Evolutionary conservation across 352 stramenopile species (phyloP), one percentile per base, ranked within the genome.

Genomic region (Phytophthora parvispora): DNA sequence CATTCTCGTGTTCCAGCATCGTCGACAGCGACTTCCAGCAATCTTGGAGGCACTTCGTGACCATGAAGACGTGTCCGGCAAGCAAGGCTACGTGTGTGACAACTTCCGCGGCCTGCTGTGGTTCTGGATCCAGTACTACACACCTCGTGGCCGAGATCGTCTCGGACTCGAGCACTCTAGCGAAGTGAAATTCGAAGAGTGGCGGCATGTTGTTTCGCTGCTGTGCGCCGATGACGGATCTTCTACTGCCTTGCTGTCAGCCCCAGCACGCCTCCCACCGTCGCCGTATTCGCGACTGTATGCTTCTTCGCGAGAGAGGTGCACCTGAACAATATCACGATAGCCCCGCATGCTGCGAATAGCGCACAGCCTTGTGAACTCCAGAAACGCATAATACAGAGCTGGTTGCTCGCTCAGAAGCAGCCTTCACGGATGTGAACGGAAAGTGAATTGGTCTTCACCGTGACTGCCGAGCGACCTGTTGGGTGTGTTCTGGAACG

Each of bases 91-190:
- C 68, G 79, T 94, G 42, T 92, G 85, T 63, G 62, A 75, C 50
- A 98, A 98, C 71, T 99, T 99, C 69, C 91, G 96, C 15, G 80
- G 92, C 4, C 81, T 99, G 31, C 67, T 99, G 12, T 99, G 95
- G 93, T 99, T 99, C 62, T 99, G 95, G 95, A 89, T 96, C 31
- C 90, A 99, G 75, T 99, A 99, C 72, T 99, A 99, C 72, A 93
- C 92, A 4, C 95, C 97, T 9, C 83, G 95, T 49, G 96, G 96
- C 9, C 85, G 96, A 36, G 97, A 99, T 73, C 81, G 97, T 18
- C 83, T 99, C 38, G 96, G 88, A 25, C 81, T 99, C 6, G 97
- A 99, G 71, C 97, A 98, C 72, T 98, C 94, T 9, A 98, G 92
- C 28, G 95, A 98, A 76, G 86, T 99, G 45, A 84, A 90, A 56